Evolutionary conservation across 805 yeast genomes (phyloP).

Genomic region (Candida corydali): DNA sequence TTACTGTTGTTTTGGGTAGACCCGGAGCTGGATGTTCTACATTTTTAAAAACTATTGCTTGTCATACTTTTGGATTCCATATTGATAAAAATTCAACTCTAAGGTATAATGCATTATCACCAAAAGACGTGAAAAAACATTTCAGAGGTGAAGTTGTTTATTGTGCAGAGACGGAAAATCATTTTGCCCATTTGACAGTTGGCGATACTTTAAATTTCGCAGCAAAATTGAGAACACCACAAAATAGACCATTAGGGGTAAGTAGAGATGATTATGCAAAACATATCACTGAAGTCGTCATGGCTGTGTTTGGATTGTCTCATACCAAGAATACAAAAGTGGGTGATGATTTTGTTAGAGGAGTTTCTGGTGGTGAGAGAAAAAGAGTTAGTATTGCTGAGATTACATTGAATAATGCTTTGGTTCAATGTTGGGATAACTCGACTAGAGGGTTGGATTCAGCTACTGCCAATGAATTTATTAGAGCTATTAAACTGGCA

Average conservation of each 20-base stretch:
- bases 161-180: constrained; percentile 53
- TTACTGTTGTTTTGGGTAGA: constrained; percentile 38
- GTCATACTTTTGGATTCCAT: constrained; percentile 34
- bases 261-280: constrained; percentile 31
- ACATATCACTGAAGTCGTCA: constrained; percentile 37
- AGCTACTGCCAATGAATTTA: constrained; percentile 75
- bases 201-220: constrained; percentile 56
- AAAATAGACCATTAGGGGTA: constrained; percentile 31
- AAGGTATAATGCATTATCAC: constrained; percentile 30
- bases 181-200: constrained; percentile 53
- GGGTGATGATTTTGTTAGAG: constrained; percentile 62
- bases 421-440: constrained; percentile 59
- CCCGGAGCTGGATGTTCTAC: constrained; percentile 42
- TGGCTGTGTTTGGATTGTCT: constrained; percentile 45
- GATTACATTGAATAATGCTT: constrained; percentile 61
- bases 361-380: constrained; percentile 84
- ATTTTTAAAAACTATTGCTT: constrained; percentile 34
- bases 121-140: constrained; percentile 23
- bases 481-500: constrained; percentile 60
- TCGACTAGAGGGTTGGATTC: constrained; percentile 85
- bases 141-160: constrained; percentile 36
- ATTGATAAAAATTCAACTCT: constrained; percentile 27
- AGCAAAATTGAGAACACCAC: constrained; percentile 45
- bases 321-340: constrained; percentile 57
- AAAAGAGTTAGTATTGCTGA: constrained; percentile 83